phyloP scores from a whole-genome alignment of 2,329 filamentous ascomycete genomes.

The Verruconis gallopava region DNA sequence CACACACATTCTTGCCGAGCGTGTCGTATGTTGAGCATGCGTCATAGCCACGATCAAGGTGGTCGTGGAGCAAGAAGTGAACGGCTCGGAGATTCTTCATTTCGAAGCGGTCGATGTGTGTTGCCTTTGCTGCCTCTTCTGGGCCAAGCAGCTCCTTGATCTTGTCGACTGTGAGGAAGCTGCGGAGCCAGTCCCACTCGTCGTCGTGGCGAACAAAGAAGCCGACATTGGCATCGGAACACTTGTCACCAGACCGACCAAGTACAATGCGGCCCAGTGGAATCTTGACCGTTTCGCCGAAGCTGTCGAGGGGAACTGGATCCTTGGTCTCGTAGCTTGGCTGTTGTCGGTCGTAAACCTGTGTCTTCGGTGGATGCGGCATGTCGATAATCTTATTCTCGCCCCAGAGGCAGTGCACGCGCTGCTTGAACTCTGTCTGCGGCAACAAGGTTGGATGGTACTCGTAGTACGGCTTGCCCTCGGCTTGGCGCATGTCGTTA shows the following conservation, averaged over 20 bases:
- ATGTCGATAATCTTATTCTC: constrained; percentile 9
- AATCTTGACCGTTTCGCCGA: constrained; percentile 23
- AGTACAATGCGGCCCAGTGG: constrained; percentile 27
- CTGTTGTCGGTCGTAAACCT: constrained; percentile 14
- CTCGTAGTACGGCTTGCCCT: constrained; percentile 15
- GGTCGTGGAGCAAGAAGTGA: constrained; percentile 34
- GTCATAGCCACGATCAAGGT: constrained; percentile 32
- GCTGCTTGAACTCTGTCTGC: constrained; percentile 14
- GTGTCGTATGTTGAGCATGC: constrained; percentile 32
- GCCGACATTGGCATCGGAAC: constrained; percentile 15
- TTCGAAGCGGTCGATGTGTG: constrained; percentile 14
- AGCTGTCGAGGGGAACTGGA: constrained; percentile 17
- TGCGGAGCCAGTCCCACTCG: constrained; percentile 11
- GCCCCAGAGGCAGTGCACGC: constrained; percentile 14
- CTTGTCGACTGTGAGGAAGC: constrained; percentile 15
- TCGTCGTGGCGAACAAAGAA: constrained; percentile 13
- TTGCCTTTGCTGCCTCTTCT: constrained; percentile 13
- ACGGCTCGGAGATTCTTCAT: constrained; percentile 19
- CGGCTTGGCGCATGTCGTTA: constrained; percentile 14
- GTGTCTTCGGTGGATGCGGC: constrained; percentile 9
- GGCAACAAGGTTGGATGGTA: constrained; percentile 15
- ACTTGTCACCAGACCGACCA: constrained; percentile 20
- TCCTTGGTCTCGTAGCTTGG: constrained; percentile 20
- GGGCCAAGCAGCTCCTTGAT: constrained; percentile 16
- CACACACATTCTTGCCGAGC: constrained; percentile 33